These are phyloP conservation scores for Pseudogymnoascus pannorum DNA, from an alignment of 2,329 filamentous ascomycete species.

Conservation along the genomic window DNA sequence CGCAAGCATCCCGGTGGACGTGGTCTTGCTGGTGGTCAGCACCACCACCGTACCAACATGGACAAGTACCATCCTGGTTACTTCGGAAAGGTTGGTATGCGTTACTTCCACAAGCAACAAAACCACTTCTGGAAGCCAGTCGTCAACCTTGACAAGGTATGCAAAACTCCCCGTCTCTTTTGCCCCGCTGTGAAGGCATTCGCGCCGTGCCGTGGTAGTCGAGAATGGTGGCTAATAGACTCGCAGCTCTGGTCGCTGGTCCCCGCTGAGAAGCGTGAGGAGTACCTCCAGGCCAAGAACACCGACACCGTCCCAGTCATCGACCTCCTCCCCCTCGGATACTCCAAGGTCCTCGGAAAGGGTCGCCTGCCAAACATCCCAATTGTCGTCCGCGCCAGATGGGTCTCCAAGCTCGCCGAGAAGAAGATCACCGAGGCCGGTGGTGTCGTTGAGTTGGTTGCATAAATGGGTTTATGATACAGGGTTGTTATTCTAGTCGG, in stretches of 20 bases:
- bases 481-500: constrained; percentile 11
- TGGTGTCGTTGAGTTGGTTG: constrained; percentile 91
- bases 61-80: constrained; percentile 97
- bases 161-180: constrained; percentile 20
- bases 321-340: constrained; percentile 94
- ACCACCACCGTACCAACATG: constrained; percentile 93
- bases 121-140: constrained; percentile 98
- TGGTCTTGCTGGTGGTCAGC: constrained; percentile 96
- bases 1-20: constrained; percentile 80
- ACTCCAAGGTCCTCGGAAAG: constrained; percentile 98
- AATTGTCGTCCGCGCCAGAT: constrained; percentile 88
- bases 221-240: constrained; percentile 10
- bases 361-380: constrained; percentile 89
- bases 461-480: constrained; percentile 45
- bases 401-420: constrained; percentile 94
- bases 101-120: constrained; percentile 92
- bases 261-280: constrained; percentile 84
- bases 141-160: constrained; percentile 97
- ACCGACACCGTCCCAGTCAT: constrained; percentile 93
- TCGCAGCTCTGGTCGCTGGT: constrained; percentile 87
- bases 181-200: background rate
- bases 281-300: constrained; percentile 74
- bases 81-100: constrained; percentile 96
- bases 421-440: constrained; percentile 98
- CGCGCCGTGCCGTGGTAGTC: background rate